phyloP scores from a whole-genome alignment of 2,329 filamentous ascomycete species.

The Aspergillus costaricaensis region DNA sequence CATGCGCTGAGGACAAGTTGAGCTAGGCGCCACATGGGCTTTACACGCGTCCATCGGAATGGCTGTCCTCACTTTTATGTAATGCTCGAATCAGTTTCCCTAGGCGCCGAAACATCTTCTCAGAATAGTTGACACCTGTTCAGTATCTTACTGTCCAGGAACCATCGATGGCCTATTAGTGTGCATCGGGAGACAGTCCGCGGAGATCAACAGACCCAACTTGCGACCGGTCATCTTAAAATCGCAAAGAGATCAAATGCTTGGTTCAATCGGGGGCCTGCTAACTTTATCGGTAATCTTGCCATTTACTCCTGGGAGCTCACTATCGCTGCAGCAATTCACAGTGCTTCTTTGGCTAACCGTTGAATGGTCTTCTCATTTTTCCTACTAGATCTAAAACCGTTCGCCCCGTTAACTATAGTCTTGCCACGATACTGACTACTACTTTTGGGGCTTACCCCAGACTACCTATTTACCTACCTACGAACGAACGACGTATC shows the following conservation, averaged over 20 bases:
- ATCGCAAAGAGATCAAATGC: background rate
- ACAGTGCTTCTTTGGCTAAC: background rate
- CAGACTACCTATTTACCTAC: background rate
- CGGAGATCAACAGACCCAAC: background rate
- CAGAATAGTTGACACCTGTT: background rate
- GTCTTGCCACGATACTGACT: background rate
- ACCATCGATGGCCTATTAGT: background rate
- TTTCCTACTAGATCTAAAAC: background rate
- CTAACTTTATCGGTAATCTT: background rate
- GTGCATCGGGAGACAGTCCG: background rate
- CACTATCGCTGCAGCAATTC: background rate
- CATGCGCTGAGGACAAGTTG: background rate
- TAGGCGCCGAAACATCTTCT: no score
- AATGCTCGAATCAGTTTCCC: background rate
- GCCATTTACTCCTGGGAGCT: background rate
- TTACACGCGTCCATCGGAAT: constrained; percentile 5
- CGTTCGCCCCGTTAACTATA: background rate
- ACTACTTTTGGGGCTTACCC: background rate
- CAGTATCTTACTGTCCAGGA: background rate
- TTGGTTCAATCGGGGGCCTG: background rate
- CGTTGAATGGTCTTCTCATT: background rate
- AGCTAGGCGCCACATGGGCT: background rate
- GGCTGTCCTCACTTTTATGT: constrained; percentile 2
- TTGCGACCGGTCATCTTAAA: background rate
- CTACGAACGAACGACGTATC: background rate